Percentiles rank a stretch among this genome's conserved stretches.
Evolutionary conservation across 1,284 basidiomycete species (phyloP).

Genomic region (Cryptococcus sp.): DNA sequence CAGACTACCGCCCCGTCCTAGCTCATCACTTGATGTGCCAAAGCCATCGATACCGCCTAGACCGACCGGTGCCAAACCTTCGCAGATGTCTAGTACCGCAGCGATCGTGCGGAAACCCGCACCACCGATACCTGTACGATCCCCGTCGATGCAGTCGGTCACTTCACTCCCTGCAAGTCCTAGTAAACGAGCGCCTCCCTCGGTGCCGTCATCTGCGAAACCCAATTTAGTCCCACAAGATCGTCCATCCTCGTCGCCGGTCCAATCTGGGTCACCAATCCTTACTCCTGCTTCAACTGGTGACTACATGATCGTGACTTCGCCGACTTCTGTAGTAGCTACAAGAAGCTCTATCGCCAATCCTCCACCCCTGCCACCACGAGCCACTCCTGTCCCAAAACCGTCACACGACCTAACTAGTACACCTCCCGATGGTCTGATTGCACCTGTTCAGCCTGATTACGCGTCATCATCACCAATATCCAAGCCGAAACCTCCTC

Average conservation of each 20-base stretch:
- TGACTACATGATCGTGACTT: conserved; percentile 35
- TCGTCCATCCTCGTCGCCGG: neutral
- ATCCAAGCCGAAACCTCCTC: neutral
- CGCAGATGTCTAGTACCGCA: neutral
- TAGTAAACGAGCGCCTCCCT: conserved; percentile 3
- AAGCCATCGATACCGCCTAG: conserved; percentile 8
- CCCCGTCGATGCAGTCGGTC: neutral
- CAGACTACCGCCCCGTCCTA: conserved; percentile 2
- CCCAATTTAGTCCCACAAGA: too few species aligned
- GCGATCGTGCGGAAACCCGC: conserved; percentile 5
- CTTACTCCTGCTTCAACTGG: conserved; percentile 36
- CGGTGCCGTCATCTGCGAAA: conserved; percentile 10
- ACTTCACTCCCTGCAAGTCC: conserved; percentile 1
- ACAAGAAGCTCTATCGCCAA: neutral
- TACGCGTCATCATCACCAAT: neutral
- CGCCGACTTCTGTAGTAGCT: conserved; percentile 3
- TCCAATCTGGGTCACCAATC: conserved; percentile 8
- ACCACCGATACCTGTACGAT: conserved; percentile 12
- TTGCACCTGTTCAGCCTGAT: conserved; percentile 18
- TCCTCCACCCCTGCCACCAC: conserved; percentile 17
- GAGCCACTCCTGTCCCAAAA: neutral
- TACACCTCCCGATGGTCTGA: conserved; percentile 19
- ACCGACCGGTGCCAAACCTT: conserved; percentile 1
- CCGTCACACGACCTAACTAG: conserved; percentile 19
- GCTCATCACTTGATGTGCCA: neutral